Conservation (phyloP, 441 rosid species). For the Populus hybrid region DNA sequence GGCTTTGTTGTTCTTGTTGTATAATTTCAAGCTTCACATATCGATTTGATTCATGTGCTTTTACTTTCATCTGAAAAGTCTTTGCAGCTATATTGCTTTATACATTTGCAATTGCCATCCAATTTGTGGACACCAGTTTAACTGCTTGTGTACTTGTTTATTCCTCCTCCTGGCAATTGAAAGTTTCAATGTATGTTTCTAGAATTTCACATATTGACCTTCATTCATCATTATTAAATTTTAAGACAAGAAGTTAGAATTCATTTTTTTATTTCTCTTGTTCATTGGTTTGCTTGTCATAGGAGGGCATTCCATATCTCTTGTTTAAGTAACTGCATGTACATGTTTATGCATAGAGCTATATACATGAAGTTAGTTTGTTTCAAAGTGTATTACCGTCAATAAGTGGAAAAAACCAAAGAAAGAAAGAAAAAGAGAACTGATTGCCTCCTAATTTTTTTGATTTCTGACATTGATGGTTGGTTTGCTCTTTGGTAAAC, state of each 20-base stretch:
- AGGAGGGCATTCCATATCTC: not conserved
- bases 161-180: not conserved
- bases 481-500: not conserved
- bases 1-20: not conserved
- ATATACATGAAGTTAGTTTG: not conserved
- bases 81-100: not conserved
- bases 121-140: not conserved
- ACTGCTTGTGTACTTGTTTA: not conserved
- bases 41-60: not conserved
- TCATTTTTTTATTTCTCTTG: not conserved
- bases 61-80: not conserved
- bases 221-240: not conserved
- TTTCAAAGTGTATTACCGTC: not conserved
- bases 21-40: not conserved
- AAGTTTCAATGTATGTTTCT: not conserved
- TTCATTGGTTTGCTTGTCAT: not conserved
- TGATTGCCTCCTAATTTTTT: not conserved
- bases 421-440: not conserved
- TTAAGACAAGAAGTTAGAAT: not conserved
- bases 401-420: not conserved
- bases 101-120: not conserved
- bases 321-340: not conserved
- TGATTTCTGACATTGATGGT: not conserved
- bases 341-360: not conserved
- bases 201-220: not conserved